Percentiles rank a stretch among this genome's conserved stretches.
phyloP scores from a whole-genome alignment of 352 stramenopile genomes.

The Pythium insidiosum region DNA sequence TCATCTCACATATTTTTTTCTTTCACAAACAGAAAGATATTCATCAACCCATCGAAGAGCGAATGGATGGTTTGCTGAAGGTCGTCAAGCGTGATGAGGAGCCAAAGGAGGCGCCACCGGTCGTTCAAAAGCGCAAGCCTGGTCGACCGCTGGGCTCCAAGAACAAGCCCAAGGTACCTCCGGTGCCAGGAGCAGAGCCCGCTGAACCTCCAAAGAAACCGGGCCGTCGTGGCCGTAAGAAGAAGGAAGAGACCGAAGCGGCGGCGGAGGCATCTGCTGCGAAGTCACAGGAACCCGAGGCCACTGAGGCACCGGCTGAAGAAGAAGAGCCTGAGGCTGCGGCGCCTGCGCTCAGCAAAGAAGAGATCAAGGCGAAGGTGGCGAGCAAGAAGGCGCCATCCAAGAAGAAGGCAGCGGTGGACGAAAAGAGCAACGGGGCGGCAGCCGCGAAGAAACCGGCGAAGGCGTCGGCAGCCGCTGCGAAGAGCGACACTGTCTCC shows the following conservation, averaged over 20 bases:
- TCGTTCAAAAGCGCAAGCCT: conserved; percentile 27
- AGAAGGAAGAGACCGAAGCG: conserved; percentile 9
- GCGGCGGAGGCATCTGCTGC: conserved; percentile 2
- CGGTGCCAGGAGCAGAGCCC: conserved; percentile 12
- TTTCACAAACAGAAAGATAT: conserved; percentile 41
- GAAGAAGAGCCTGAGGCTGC: conserved; percentile 34
- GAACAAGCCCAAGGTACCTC: conserved; percentile 28
- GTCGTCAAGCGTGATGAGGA: background rate
- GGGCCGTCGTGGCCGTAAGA: conserved; percentile 16
- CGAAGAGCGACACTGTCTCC: too few relatives aligned
- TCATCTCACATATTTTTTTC: background rate
- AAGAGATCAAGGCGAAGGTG: conserved; percentile 74
- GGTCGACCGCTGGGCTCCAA: conserved; percentile 28
- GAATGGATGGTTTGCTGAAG: conserved; percentile 49
- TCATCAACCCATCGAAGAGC: conserved; percentile 38
- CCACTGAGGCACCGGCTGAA: too few relatives aligned
- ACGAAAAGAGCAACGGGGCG: too few relatives aligned
- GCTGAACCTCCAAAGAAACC: conserved; percentile 9
- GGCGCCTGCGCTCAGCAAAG: conserved; percentile 40
- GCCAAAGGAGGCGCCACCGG: conserved; percentile 12
- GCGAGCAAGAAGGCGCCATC: conserved; percentile 56
- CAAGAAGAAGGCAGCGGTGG: too few relatives aligned
- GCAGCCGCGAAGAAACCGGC: conserved; percentile 23
- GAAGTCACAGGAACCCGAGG: conserved; percentile 10
- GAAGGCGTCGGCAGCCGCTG: conserved; percentile 22